Evolutionary conservation across 148 eudicot species (phyloP).

Genomic region (Vaccinium macrocarpon): DNA sequence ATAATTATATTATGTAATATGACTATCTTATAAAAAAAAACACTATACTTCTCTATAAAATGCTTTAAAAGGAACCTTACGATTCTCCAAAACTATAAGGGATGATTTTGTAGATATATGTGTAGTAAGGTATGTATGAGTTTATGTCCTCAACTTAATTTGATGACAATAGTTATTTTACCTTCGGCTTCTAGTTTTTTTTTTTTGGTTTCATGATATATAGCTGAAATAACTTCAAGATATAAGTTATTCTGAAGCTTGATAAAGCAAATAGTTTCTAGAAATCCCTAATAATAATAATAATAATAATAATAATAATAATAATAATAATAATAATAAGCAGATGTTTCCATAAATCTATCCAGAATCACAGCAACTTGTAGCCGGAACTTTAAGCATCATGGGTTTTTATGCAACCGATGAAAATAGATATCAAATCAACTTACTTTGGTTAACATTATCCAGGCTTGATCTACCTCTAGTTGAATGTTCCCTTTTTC

Average conservation of each 20-base stretch:
- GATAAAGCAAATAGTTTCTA: not conserved
- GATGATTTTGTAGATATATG: not conserved
- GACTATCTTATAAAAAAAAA: not conserved
- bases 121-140: not conserved
- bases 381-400: conserved; percentile 12
- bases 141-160: not conserved
- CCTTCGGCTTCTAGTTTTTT: not conserved
- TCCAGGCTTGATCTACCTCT: conserved; percentile 19
- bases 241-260: conserved; percentile 2
- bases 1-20: not conserved
- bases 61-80: not conserved
- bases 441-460: conserved; percentile 1
- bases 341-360: not conserved
- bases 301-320: no score
- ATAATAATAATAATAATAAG: not conserved
- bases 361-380: conserved; percentile 19
- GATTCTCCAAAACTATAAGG: not conserved
- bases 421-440: conserved; percentile 13
- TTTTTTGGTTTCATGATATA: not conserved
- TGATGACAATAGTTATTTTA: not conserved
- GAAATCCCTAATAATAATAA: not conserved
- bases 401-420: not conserved
- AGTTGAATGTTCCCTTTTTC: conserved; percentile 22
- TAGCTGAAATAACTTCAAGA: not conserved
- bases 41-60: not conserved